Percentiles rank a stretch among this genome's conserved stretches.
Conservation (phyloP, 2,329 filamentous ascomycete species). For the Salinomyces thailandicus region DNA sequence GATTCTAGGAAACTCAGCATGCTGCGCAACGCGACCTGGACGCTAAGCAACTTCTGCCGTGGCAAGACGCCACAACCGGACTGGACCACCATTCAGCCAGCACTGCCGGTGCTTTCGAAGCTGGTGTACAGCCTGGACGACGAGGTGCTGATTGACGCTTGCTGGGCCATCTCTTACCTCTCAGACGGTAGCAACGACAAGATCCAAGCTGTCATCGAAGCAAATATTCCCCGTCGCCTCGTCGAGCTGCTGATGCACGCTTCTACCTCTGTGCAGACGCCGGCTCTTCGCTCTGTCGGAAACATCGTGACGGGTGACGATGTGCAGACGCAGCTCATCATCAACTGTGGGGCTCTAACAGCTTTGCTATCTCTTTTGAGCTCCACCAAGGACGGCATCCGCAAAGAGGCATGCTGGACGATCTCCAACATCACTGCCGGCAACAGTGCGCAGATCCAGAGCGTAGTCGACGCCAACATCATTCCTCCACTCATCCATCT, state of each 20-base stretch:
- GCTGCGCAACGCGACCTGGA: slow-evolving; percentile 98
- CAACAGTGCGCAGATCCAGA: slow-evolving; percentile 94
- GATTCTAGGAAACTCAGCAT: slow-evolving; percentile 99
- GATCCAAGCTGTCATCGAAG: slow-evolving; percentile 98
- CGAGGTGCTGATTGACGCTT: slow-evolving; percentile 95
- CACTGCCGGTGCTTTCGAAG: slow-evolving; percentile 89
- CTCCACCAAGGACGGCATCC: slow-evolving; percentile 96
- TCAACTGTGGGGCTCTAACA: slow-evolving; percentile 90
- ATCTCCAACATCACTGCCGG: slow-evolving; percentile 98
- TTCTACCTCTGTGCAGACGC: slow-evolving; percentile 95
- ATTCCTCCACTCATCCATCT: slow-evolving; percentile 94
- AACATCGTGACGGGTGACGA: slow-evolving; percentile 99
- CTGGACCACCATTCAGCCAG: slow-evolving; percentile 90
- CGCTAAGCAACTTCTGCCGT: slow-evolving; percentile 98
- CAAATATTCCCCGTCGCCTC: slow-evolving; percentile 87
- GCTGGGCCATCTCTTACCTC: slow-evolving; percentile 98
- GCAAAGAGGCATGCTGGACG: slow-evolving; percentile 99
- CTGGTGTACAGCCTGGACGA: slow-evolving; percentile 97
- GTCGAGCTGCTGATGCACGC: slow-evolving; percentile 97
- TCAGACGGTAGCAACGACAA: slow-evolving; percentile 98
- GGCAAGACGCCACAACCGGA: slow-evolving; percentile 98
- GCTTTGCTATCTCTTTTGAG: slow-evolving; percentile 88
- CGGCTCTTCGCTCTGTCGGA: slow-evolving; percentile 88
- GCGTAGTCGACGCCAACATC: slow-evolving; percentile 93
- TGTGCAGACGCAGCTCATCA: slow-evolving; percentile 97